Evolutionary conservation across 2,329 filamentous ascomycete genomes (phyloP), one percentile per base, ranked within the genome.

Genomic region (Beauveria varroae): DNA sequence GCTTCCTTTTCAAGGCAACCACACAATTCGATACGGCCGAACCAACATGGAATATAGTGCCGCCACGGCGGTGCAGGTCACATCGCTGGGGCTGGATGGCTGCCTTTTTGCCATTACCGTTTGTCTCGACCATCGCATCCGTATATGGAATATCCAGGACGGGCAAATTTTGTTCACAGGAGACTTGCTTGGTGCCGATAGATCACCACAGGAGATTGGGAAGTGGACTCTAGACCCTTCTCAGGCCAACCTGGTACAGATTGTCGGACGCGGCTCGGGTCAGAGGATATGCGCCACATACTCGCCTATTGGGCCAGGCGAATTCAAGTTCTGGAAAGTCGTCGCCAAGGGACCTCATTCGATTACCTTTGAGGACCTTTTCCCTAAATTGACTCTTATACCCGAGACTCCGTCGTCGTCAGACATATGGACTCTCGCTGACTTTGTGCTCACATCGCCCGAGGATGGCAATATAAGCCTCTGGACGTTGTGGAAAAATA

Each of bases 271-370:
- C 46, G 76, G 71, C 47, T 76, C 78, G 28, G 83, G 83, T 18
- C 78, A 78, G 59, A 77, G 81, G 44, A 72, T 85, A 16, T 83
- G 93, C 58, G 86, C 91, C 43, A 93, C 91, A 9, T 96, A 92
- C 73, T 97, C 93, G 12, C 93, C 95, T 0, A 86, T 95, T 65
- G 89, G 92, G 34, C 84, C 87, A 46, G 90, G 95, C 41, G 88
- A 93, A 70, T 98, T 99, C 81, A 98, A 96, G 73, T 93, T 99
- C 71, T 99, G 93, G 91, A 81, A 78, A 65, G 75, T 86, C n/a
- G 84, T 84, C 58, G 83, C 89, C 20, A 84, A 86, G 66, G 84
- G 87, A 58, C 82, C 82, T 67, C 80, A 88, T 67, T 79, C 77
- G 2, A 72, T 91, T 22, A 80, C 86, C 9, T 79, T 96, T 16